Evolutionary conservation across 768 basidiomycete species (phyloP).

Genomic region (Tricholoma sp.): DNA sequence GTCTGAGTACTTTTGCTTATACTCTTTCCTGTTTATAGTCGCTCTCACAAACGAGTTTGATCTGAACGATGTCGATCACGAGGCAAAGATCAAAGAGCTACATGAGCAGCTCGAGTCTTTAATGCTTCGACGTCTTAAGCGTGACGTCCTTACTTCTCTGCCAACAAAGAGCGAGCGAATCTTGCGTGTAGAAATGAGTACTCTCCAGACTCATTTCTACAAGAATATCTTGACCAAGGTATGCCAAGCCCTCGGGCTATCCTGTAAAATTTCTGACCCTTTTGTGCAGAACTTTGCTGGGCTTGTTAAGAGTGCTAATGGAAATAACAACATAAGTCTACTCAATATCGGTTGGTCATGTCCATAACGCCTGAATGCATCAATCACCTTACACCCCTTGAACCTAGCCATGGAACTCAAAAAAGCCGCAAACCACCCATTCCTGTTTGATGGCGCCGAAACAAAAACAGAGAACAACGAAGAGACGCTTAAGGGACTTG

Average conservation of each 20-base stretch:
- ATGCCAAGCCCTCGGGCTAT: constrained; percentile 8
- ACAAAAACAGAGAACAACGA: constrained; percentile 52
- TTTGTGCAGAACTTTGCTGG: constrained; percentile 80
- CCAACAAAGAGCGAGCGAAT: constrained; percentile 99
- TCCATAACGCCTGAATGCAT: not conserved
- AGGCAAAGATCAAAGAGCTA: constrained; percentile 91
- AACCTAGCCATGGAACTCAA: constrained; percentile 91
- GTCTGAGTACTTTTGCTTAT: constrained; percentile 1
- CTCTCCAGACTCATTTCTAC: constrained; percentile 96
- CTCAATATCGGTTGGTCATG: constrained; percentile 77
- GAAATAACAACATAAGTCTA: constrained; percentile 87
- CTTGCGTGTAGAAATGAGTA: constrained; percentile 94
- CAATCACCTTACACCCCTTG: not conserved
- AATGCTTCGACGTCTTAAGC: constrained; percentile 93
- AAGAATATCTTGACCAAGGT: constrained; percentile 97
- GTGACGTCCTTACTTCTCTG: constrained; percentile 91
- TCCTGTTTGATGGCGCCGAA: constrained; percentile 96
- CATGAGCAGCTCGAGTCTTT: constrained; percentile 89
- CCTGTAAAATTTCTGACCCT: constrained; percentile 4
- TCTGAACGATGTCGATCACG: constrained; percentile 88
- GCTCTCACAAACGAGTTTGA: constrained; percentile 94
- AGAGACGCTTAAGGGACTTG: constrained; percentile 89
- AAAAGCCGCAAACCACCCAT: constrained; percentile 98
- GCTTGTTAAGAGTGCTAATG: constrained; percentile 84
- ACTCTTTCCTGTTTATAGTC: constrained; percentile 42